phyloP scores from a whole-genome alignment of 2,329 filamentous ascomycete genomes.

The Madurella fahalii region DNA sequence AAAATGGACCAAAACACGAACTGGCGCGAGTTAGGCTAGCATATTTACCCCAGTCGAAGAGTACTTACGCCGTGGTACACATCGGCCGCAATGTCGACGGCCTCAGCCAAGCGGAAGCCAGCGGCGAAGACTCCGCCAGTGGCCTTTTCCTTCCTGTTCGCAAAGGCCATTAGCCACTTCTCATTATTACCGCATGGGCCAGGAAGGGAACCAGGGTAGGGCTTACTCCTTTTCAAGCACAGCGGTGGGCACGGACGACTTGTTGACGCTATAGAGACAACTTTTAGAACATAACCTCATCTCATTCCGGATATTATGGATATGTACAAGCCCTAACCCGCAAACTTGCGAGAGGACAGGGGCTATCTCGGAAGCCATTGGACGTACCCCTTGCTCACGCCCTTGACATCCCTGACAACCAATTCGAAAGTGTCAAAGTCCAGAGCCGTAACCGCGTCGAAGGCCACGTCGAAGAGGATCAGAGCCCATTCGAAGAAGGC shows the following conservation, averaged over 20 bases:
- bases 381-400: slow-evolving; percentile 96
- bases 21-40: slow-evolving; percentile 39
- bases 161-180: slow-evolving; percentile 5
- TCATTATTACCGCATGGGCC: neutral
- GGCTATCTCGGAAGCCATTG: slow-evolving; percentile 85
- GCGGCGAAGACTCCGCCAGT: slow-evolving; percentile 65
- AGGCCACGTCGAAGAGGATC: slow-evolving; percentile 90
- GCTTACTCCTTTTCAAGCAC: slow-evolving; percentile 72
- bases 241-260: slow-evolving; percentile 44
- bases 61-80: slow-evolving; percentile 80
- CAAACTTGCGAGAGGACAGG: slow-evolving; percentile 9
- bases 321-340: slow-evolving; percentile 21
- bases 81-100: slow-evolving; percentile 79
- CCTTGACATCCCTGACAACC: slow-evolving; percentile 82
- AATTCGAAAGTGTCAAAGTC: slow-evolving; percentile 90
- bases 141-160: slow-evolving; percentile 68
- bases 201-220: neutral
- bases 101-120: slow-evolving; percentile 68
- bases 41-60: neutral
- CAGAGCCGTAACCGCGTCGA: slow-evolving; percentile 89
- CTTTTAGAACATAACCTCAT: slow-evolving; percentile 38
- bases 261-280: slow-evolving; percentile 42
- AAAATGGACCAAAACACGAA: slow-evolving; percentile 95
- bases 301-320: slow-evolving; percentile 31
- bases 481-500: slow-evolving; percentile 97